Percentiles rank a stretch among this genome's conserved stretches.
These are phyloP conservation scores for Fraxinus baroniana DNA, from an alignment of 305 asterid species.

Conservation along the genomic window DNA sequence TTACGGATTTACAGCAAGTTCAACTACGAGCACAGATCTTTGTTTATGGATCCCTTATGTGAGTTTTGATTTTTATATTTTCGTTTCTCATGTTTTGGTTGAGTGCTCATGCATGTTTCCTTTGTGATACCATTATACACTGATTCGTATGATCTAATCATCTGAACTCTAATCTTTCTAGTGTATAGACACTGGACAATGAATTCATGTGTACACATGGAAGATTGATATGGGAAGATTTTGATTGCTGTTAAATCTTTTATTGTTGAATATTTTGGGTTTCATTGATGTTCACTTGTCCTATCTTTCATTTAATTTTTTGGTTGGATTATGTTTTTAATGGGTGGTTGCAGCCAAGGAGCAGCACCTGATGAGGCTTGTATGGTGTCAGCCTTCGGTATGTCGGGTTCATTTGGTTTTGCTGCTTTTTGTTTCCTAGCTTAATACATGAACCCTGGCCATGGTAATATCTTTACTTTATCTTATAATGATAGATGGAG, in stretches of 20 bases:
- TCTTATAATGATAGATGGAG: constrained; percentile 56
- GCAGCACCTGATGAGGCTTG: constrained; percentile 94
- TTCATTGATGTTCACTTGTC: neutral
- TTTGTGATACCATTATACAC: constrained; percentile 2
- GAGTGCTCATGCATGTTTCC: neutral
- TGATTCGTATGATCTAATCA: neutral
- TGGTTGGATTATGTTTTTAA: constrained; percentile 10
- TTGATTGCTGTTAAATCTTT: neutral
- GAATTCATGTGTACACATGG: neutral
- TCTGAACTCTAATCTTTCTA: neutral
- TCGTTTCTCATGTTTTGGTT: constrained; percentile 12
- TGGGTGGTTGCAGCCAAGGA: constrained; percentile 70
- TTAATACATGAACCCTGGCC: constrained; percentile 20
- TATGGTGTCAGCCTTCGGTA: constrained; percentile 94
- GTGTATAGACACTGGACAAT: neutral
- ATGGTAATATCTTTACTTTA: constrained; percentile 7
- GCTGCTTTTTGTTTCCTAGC: neutral
- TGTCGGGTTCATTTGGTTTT: constrained; percentile 42
- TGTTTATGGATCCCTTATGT: constrained; percentile 98
- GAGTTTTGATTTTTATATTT: constrained; percentile 34
- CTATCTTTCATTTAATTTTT: constrained; percentile 9
- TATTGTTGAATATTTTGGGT: neutral
- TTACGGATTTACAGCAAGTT: constrained; percentile 93
- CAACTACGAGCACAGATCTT: constrained; percentile 96
- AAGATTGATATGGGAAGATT: neutral